Percentiles rank a stretch among this genome's conserved stretches.
Evolutionary conservation across 2,329 filamentous ascomycete species (phyloP).

Genomic region (Ceratocystis papillata): DNA sequence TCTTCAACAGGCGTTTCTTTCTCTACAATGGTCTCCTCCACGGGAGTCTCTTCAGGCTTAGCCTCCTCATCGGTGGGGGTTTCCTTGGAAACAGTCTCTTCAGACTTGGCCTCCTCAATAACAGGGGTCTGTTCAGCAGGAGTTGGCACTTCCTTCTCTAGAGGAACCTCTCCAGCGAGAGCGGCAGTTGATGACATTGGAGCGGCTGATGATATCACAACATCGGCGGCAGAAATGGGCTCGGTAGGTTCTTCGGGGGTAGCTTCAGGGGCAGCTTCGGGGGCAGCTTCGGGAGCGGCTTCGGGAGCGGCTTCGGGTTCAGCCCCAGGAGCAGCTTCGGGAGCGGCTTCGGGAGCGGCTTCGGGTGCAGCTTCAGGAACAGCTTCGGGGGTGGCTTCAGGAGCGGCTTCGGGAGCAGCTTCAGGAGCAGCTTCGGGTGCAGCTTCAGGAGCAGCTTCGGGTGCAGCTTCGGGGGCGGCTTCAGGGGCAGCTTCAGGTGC

Average conservation of each 20-base stretch:
- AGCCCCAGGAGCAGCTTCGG: neutral
- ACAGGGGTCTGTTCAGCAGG: conserved; percentile 41
- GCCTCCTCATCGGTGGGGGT: conserved; percentile 27
- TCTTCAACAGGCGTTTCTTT: conserved; percentile 34
- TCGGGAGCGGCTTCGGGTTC: neutral
- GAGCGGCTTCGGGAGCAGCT: conserved; percentile 24
- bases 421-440: neutral
- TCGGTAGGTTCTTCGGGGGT: conserved; percentile 2
- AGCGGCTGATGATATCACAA: conserved; percentile 15
- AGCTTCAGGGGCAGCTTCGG: neutral
- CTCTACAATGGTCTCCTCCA: conserved; percentile 45
- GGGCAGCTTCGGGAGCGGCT: conserved; percentile 19
- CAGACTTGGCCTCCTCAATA: conserved; percentile 48
- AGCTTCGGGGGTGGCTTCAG: neutral
- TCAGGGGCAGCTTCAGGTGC: neutral
- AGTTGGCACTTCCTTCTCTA: conserved; percentile 22
- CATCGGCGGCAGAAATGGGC: conserved; percentile 13
- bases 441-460: neutral
- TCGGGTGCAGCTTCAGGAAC: neutral
- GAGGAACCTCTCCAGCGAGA: conserved; percentile 19
- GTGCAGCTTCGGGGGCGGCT: neutral
- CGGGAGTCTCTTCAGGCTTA: conserved; percentile 33
- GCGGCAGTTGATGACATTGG: conserved; percentile 11
- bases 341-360: neutral
- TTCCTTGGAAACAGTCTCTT: conserved; percentile 48